These are phyloP conservation scores for Nemania serpens DNA, from an alignment of 2,329 filamentous ascomycete genomes.

Conservation along the genomic window DNA sequence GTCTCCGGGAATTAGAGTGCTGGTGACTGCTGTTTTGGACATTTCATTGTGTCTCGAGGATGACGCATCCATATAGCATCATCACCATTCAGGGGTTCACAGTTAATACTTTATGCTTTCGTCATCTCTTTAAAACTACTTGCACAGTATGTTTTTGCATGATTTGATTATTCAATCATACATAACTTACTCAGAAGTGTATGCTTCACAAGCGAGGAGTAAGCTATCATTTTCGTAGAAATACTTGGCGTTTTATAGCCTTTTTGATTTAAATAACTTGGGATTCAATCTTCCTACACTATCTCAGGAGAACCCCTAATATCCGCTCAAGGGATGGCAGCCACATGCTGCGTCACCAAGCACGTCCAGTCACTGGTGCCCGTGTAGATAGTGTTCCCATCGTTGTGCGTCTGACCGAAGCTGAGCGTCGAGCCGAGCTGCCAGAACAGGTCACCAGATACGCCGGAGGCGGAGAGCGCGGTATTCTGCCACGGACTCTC, in stretches of 20 bases:
- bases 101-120: too few species aligned
- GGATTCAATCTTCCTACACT: neutral
- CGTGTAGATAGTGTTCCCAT: constrained; percentile 53
- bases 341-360: constrained; percentile 51
- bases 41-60: neutral
- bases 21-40: neutral
- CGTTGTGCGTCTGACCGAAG: constrained; percentile 48
- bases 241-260: neutral
- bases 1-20: too few species aligned
- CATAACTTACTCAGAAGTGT: too few species aligned
- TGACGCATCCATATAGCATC: too few species aligned
- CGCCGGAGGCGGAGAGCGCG: constrained; percentile 34
- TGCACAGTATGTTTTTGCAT: neutral
- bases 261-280: neutral
- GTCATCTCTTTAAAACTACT: too few species aligned
- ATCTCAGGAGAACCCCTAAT: neutral
- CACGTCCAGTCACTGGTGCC: constrained; percentile 49
- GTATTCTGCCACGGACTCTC: constrained; percentile 40
- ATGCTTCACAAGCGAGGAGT: too few species aligned
- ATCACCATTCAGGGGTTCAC: too few species aligned
- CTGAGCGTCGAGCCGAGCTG: constrained; percentile 43
- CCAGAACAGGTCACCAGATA: constrained; percentile 42
- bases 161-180: neutral
- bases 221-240: too few species aligned
- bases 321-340: constrained; percentile 33